Base-by-base conservation (phyloP, 108 stramenopile genomes). In the Cyclotella sp. region DNA sequence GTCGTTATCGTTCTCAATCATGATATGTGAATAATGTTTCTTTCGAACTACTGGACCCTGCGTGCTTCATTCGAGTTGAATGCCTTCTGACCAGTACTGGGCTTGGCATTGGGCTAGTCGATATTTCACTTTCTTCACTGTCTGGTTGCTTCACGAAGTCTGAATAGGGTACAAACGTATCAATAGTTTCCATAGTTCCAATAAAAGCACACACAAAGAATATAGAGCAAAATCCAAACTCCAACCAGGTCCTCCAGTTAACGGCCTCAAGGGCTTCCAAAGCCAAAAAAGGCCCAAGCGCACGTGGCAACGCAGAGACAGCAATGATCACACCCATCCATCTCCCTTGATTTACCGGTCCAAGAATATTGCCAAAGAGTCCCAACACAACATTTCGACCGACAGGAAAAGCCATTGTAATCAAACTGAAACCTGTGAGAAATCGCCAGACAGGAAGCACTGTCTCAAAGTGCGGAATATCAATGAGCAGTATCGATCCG, bases 391-490 rank as follows among this genome's bases (percentile, higher is more conserved):
- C 72, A 68, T 72, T 85, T 45, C 84, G 49, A 15, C 84, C 84
- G 21, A 85, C 62, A 47, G 80, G 84, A 64, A 85, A 81, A 12
- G 84, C 84, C 22, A 85, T 63, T 26, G 80, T 82, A 40, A 78
- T 73, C 19, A 85, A 21, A 28, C 76, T 73, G 59, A 85, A 85
- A 0, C 84, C 84, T 11, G 66, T 12, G 13, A 85, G 62, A 47
- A 85, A 85, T 15, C 83, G 46, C 54, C 70, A 72, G 14, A 76
- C 30, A 45, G 78, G 67, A 14, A 84, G 70, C 43, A 62, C 53
- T 3, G 39, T 5, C 24, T 72, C 49, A 28, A 79, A 60, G 8
- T 57, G 55, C 13, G 77, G 77, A 44, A 64, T 11, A 47, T 85
- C 84, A 13, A 85, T 60, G 5, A 81, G 60, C 27, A 85, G 28